phyloP scores from a whole-genome alignment of 441 rosid species.

The Aleurites moluccanus region DNA sequence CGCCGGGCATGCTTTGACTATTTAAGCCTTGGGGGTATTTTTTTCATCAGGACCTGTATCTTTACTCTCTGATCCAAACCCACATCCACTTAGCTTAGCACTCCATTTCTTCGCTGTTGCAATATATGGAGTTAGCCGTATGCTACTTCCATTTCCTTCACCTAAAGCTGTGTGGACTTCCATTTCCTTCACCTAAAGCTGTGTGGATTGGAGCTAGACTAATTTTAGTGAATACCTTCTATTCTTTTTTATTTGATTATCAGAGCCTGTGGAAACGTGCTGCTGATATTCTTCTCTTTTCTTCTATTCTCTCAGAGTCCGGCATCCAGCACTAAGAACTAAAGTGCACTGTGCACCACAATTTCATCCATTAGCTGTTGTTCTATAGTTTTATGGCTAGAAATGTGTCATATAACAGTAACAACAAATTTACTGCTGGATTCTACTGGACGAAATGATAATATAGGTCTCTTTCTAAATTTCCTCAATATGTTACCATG shows the following conservation, averaged over 20 bases:
- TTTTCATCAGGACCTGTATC: constrained; percentile 69
- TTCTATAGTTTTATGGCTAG: no score
- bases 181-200: constrained; percentile 72
- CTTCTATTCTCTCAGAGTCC: no score
- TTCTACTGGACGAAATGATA: not conserved
- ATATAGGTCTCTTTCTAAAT: not conserved
- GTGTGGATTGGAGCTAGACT: constrained; percentile 73
- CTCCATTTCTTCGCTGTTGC: constrained; percentile 83
- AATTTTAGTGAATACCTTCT: constrained; percentile 41
- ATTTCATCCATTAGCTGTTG: not conserved
- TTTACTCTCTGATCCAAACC: constrained; percentile 72
- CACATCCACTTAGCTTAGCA: constrained; percentile 62
- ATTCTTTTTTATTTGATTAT: not conserved
- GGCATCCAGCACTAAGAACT: not conserved
- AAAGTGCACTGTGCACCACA: not conserved
- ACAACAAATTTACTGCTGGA: not conserved
- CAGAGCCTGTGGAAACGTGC: not conserved
- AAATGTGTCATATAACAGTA: not conserved
- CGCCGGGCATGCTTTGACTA: constrained; percentile 79
- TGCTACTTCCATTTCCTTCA: no score
- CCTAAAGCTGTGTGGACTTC: no score
- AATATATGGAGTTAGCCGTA: constrained; percentile 64
- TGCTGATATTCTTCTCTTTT: not conserved
- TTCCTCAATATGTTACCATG: not conserved
- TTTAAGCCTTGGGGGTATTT: constrained; percentile 68